Base-by-base conservation (phyloP, 306 rosid genomes). In the Gynostemma pentaphyllum region DNA sequence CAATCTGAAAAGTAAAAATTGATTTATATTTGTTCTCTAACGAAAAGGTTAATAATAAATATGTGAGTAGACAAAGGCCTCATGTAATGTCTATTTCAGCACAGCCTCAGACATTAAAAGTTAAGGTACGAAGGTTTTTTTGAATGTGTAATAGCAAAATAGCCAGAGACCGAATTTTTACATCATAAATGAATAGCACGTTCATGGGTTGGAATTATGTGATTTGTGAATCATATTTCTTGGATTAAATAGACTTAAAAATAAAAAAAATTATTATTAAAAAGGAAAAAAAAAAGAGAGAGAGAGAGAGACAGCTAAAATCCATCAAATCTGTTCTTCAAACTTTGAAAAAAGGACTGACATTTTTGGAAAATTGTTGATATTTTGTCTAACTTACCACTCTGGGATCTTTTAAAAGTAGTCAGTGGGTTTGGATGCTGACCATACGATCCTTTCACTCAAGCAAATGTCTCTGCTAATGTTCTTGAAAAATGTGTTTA, bases 301-400 rank as follows among this genome's bases (percentile, higher is more conserved):
- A 12, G 12, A 36, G 2, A 22, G 5, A 55, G 36, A 16, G 1
- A 2, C 16, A 34, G 45, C 45, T 57, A 28, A 34, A 57, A 57
- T 34, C 45, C 29, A 57, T 57, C 64, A 57, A 57, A 57, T 57
- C 64, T 57, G 36, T 32, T 19, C 11, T 57, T 57, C 45, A 57
- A 57, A 36, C 29, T 57, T 57, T 19, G 64, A 57, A 21, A 59
- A 59, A 60, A 60, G 47, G 47, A 57, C 32, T 59, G 65, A 59
- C 65, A 59, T 37, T 37, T 37, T 59, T 59, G 65, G 65, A 59
- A 59, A 59, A 59, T 59, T 59, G 65, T 60, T 60, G 21, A 60
- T 60, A 60, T 60, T 60, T 60, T 60, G 65, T 60, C 34, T 36
- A 60, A 39, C 47, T 60, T 60, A 37, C 32, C 48, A 7, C 48